Conservation (phyloP, 108 stramenopile species). For the Phaeodactylum tricornutum region DNA sequence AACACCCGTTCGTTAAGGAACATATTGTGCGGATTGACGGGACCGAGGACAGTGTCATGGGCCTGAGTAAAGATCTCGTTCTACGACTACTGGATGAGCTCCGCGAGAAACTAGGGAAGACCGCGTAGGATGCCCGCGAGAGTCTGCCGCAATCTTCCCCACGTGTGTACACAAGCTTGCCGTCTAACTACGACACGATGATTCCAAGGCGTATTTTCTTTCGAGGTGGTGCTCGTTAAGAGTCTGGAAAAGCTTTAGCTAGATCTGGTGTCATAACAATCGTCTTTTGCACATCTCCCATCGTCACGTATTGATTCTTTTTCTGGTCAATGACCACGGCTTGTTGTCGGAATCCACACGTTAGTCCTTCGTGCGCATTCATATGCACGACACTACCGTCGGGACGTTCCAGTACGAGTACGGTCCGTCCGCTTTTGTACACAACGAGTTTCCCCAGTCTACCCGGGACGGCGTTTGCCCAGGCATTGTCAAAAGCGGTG, state of each 20-base stretch:
- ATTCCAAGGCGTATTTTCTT: too few species aligned
- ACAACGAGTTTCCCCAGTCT: constrained; percentile 66
- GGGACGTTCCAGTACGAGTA: constrained; percentile 49
- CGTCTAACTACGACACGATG: too few species aligned
- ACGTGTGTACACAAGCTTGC: too few species aligned
- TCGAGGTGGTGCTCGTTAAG: too few species aligned
- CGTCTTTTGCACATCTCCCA: constrained; percentile 69
- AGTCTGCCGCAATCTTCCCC: too few species aligned
- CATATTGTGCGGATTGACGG: constrained; percentile 70
- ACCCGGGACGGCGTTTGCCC: constrained; percentile 43
- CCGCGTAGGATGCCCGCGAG: too few species aligned
- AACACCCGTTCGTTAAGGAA: constrained; percentile 60
- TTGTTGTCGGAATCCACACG: constrained; percentile 72
- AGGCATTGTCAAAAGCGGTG: constrained; percentile 50
- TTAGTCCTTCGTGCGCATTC: constrained; percentile 69
- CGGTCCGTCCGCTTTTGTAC: constrained; percentile 73
- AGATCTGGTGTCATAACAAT: constrained; percentile 75
- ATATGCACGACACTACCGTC: constrained; percentile 36
- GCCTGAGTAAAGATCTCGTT: constrained; percentile 61
- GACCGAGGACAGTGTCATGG: constrained; percentile 81
- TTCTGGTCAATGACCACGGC: constrained; percentile 64
- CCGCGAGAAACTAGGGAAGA: constrained; percentile 29
- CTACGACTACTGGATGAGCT: constrained; percentile 32
- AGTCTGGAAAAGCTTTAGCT: too few species aligned
- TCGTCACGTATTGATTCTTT: constrained; percentile 32